Conservation (phyloP, 1,284 basidiomycete species). For the Polyporus tsugae region DNA sequence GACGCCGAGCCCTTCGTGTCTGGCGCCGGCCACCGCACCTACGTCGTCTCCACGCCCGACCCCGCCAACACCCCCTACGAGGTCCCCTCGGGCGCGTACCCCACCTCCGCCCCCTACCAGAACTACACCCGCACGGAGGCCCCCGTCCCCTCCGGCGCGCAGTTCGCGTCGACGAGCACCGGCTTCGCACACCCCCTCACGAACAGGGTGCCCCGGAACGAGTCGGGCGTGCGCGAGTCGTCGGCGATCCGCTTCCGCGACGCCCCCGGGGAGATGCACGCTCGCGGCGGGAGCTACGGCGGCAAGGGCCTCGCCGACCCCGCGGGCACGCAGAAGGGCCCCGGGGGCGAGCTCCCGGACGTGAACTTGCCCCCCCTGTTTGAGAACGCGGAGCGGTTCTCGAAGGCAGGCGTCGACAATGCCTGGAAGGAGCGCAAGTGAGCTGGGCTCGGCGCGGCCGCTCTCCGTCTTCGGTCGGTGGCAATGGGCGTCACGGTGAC, state of each 20-base stretch:
- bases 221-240: slow-evolving; percentile 55
- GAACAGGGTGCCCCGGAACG: slow-evolving; percentile 49
- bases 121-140: slow-evolving; percentile 51
- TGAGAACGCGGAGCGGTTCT: slow-evolving; percentile 52
- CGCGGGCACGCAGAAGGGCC: slow-evolving; percentile 31
- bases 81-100: slow-evolving; percentile 75
- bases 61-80: slow-evolving; percentile 62
- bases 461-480: not conserved
- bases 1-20: slow-evolving; percentile 56
- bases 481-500: not conserved
- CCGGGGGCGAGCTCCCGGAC: slow-evolving; percentile 49
- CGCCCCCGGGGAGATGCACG: slow-evolving; percentile 55
- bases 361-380: slow-evolving; percentile 54
- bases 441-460: slow-evolving; percentile 13
- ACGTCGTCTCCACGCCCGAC: slow-evolving; percentile 75
- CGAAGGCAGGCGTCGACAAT: slow-evolving; percentile 52
- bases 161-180: slow-evolving; percentile 54
- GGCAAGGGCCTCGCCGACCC: slow-evolving; percentile 55
- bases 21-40: slow-evolving; percentile 57
- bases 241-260: slow-evolving; percentile 51
- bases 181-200: slow-evolving; percentile 55
- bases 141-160: slow-evolving; percentile 44
- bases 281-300: slow-evolving; percentile 50
- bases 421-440: slow-evolving; percentile 55
- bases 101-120: slow-evolving; percentile 60